Evolutionary conservation across 345 rosid species (phyloP).

Genomic region (Limnanthes douglasii): DNA sequence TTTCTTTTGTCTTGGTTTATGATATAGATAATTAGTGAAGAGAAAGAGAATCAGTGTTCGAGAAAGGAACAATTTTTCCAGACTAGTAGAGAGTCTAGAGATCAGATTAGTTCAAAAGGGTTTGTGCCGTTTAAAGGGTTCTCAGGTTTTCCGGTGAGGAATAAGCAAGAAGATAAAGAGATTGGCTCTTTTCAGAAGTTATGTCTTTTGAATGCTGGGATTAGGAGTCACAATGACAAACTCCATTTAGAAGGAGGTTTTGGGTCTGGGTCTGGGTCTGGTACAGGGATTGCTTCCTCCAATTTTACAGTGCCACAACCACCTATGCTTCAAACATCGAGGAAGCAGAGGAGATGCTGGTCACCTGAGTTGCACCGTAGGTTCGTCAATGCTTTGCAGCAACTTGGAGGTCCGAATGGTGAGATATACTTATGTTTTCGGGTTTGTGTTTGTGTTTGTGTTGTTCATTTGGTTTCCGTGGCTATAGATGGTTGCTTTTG

Average conservation of each 20-base stretch:
- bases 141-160: constrained; percentile 11
- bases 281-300: constrained; percentile 23
- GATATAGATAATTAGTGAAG: constrained; percentile 11
- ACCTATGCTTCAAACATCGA: constrained; percentile 31
- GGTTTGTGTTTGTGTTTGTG: neutral
- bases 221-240: constrained; percentile 40
- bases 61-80: constrained; percentile 12
- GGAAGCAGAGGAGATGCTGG: constrained; percentile 97
- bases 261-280: constrained; percentile 25
- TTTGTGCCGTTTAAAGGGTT: constrained; percentile 25
- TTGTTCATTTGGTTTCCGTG: too few species aligned
- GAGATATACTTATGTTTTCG: too few species aligned
- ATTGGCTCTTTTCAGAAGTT: constrained; percentile 21
- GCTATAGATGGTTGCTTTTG: too few species aligned
- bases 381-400: constrained; percentile 69
- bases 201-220: constrained; percentile 37
- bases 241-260: too few species aligned
- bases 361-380: constrained; percentile 83
- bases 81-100: constrained; percentile 11
- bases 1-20: constrained; percentile 1
- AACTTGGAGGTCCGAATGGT: constrained; percentile 93
- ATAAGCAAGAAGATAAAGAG: constrained; percentile 21
- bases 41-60: constrained; percentile 4
- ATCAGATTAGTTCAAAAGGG: constrained; percentile 16
- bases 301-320: too few species aligned